Percentiles rank a stretch among this genome's conserved stretches.
Conservation (phyloP, 768 basidiomycete genomes). For the Xerocomellus dryophilus region DNA sequence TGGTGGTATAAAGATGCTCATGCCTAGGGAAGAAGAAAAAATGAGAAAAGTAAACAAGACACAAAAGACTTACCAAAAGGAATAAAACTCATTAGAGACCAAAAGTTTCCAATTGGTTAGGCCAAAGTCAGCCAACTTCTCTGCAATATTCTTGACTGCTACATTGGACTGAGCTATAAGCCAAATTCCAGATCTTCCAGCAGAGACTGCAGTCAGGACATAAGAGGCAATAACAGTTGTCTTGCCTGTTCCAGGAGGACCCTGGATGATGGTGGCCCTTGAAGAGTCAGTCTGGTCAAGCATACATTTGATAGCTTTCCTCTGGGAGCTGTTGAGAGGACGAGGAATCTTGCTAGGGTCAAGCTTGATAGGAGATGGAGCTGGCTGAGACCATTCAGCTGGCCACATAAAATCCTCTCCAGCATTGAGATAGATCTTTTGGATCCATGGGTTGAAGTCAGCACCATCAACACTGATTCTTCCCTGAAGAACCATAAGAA, state of each 20-base stretch:
- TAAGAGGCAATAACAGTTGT: constrained; percentile 69
- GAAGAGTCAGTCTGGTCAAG: constrained; percentile 33
- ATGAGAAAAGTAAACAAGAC: constrained; percentile 1
- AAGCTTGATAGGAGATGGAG: constrained; percentile 17
- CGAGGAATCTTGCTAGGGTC: constrained; percentile 16
- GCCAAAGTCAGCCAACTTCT: constrained; percentile 58
- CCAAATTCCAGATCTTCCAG: constrained; percentile 57
- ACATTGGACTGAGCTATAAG: constrained; percentile 84
- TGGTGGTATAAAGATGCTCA: constrained; percentile 64
- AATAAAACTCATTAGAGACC: constrained; percentile 68
- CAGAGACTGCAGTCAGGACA: constrained; percentile 46
- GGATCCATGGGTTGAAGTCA: constrained; percentile 38
- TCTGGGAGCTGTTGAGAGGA: constrained; percentile 41
- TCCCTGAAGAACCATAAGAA: constrained; percentile 39
- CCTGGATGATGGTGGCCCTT: constrained; percentile 40
- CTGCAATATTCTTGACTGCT: constrained; percentile 87
- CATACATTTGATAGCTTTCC: constrained; percentile 36
- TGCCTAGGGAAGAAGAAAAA: constrained; percentile 52
- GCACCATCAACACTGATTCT: constrained; percentile 19
- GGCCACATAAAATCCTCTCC: constrained; percentile 38
- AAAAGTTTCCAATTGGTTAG: constrained; percentile 62
- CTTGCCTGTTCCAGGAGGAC: constrained; percentile 71
- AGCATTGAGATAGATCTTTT: constrained; percentile 33
- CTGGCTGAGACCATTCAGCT: constrained; percentile 27
- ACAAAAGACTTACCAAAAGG: constrained; percentile 51